A percentile compares a stretch with the other conserved stretches of the same genome.
phyloP scores from a whole-genome alignment of 2,329 filamentous ascomycete genomes.

The Penicillium hesseltinei region DNA sequence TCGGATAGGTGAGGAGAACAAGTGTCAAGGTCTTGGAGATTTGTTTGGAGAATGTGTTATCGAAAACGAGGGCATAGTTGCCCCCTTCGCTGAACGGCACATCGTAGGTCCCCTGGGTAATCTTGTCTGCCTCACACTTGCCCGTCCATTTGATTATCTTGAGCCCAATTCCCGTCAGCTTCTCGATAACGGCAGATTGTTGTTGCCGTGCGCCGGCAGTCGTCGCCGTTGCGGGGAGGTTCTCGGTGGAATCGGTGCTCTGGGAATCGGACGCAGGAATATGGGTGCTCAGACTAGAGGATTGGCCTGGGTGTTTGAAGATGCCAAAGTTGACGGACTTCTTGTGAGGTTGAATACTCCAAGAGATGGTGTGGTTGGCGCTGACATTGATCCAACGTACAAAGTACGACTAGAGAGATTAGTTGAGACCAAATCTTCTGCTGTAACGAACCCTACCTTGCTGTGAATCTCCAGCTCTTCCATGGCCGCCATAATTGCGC shows the following conservation, averaged over 20 bases:
- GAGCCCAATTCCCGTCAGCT: constrained; percentile 61
- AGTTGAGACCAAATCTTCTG: background rate
- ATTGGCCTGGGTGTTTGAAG: constrained; percentile 87
- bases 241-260: constrained; percentile 40
- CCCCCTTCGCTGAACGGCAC: constrained; percentile 72
- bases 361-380: constrained; percentile 87
- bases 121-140: constrained; percentile 94
- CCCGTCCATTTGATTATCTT: constrained; percentile 75
- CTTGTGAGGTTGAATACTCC: constrained; percentile 96
- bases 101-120: constrained; percentile 85
- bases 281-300: constrained; percentile 50
- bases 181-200: constrained; percentile 68
- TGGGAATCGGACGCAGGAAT: constrained; percentile 44
- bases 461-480: constrained; percentile 97
- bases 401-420: constrained; percentile 70
- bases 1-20: constrained; percentile 90
- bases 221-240: constrained; percentile 28
- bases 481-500: constrained; percentile 74
- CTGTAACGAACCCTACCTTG: constrained; percentile 63
- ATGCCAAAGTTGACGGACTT: constrained; percentile 98
- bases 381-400: constrained; percentile 95
- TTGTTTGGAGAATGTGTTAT: constrained; percentile 98
- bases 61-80: constrained; percentile 95
- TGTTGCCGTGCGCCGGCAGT: constrained; percentile 56
- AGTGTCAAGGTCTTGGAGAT: constrained; percentile 93